These are phyloP conservation scores for Epichloe brachyelytri DNA, from an alignment of 2,329 filamentous ascomycete genomes.

Conservation along the genomic window DNA sequence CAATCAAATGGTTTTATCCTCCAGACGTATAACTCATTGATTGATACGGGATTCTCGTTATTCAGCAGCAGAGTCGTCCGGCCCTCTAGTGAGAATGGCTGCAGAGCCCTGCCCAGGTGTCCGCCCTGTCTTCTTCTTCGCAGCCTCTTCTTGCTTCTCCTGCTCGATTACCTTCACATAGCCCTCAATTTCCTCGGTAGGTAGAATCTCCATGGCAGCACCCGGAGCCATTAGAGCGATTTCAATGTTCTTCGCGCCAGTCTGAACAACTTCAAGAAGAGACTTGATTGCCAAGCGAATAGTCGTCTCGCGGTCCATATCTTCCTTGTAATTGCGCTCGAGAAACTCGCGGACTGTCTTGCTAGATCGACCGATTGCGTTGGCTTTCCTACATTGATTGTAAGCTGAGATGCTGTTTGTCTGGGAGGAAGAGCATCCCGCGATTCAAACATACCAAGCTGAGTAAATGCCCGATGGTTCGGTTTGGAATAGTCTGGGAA, in stretches of 20 bases:
- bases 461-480: conserved; percentile 99
- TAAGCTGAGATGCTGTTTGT: conserved; percentile 5
- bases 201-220: conserved; percentile 83
- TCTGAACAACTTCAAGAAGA: conserved; percentile 93
- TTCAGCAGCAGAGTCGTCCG: conserved; percentile 27
- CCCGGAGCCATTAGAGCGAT: conserved; percentile 96
- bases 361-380: conserved; percentile 94
- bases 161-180: conserved; percentile 99
- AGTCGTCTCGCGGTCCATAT: conserved; percentile 91
- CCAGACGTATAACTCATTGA: background rate
- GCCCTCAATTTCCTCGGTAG: conserved; percentile 87
- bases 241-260: conserved; percentile 98
- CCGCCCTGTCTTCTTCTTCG: conserved; percentile 84
- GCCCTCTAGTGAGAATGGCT: conserved; percentile 58
- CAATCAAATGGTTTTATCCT: background rate
- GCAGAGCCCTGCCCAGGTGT: conserved; percentile 57
- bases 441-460: conserved; percentile 55
- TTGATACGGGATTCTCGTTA: conserved; percentile 10
- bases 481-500: conserved; percentile 88
- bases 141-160: conserved; percentile 97
- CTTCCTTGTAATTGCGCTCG: conserved; percentile 96
- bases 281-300: conserved; percentile 98
- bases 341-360: conserved; percentile 98
- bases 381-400: conserved; percentile 68
- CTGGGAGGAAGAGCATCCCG: conserved; percentile 3